These are phyloP conservation scores for Paramecium bursaria DNA, from an alignment of 73 alveolate species.

Conservation along the genomic window DNA sequence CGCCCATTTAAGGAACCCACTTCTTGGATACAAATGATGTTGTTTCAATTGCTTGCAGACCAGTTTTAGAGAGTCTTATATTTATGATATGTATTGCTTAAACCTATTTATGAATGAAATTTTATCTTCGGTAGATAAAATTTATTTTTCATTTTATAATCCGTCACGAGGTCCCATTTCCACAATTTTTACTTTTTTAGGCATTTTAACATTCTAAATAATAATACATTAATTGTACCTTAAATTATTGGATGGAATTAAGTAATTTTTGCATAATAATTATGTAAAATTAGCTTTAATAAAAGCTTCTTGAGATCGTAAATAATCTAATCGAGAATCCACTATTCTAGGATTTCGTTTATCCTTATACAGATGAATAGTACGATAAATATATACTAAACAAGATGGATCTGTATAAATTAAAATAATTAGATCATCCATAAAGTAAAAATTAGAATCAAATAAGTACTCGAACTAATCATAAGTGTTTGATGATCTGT, in stretches of 20 bases:
- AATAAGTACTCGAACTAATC: no score
- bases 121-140: conserved; percentile 81
- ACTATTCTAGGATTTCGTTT: not conserved
- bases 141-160: conserved; percentile 84
- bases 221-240: not conserved
- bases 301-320: conserved; percentile 24
- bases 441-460: no score
- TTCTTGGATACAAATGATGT: conserved; percentile 69
- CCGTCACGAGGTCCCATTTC: conserved; percentile 97
- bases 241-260: not conserved
- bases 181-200: conserved; percentile 79
- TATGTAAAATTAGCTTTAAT: conserved; percentile 10
- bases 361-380: conserved; percentile 31
- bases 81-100: conserved; percentile 73
- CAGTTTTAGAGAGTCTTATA: conserved; percentile 61
- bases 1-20: conserved; percentile 81
- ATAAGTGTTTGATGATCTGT: no score
- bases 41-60: conserved; percentile 61
- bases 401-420: conserved; percentile 36
- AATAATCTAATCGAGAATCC: conserved; percentile 29
- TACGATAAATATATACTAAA: not conserved
- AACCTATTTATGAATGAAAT: conserved; percentile 81
- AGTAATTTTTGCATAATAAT: conserved; percentile 1
- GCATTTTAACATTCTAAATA: conserved; percentile 61
- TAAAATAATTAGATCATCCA: no score